Evolutionary conservation across 805 yeast species (phyloP).

Genomic region (Suhomyces prunicola): DNA sequence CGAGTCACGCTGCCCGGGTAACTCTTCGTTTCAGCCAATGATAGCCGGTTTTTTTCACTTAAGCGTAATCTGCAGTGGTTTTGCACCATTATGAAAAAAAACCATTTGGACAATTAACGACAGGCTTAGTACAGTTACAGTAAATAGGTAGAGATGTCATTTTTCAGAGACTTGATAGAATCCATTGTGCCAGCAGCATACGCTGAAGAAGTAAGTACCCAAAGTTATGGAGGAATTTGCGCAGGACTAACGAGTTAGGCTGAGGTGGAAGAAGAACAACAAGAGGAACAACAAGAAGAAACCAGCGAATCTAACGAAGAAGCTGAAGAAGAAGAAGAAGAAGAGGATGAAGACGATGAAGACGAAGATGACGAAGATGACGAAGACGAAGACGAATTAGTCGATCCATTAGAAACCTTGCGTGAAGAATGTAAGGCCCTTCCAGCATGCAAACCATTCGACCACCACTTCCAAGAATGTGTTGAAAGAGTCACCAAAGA

Average conservation of each 20-base stretch:
- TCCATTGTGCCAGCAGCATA: constrained; percentile 76
- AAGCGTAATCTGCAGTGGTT: constrained; percentile 6
- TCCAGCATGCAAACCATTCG: constrained; percentile 63
- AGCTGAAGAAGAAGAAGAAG: constrained; percentile 34
- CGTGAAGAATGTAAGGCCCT: constrained; percentile 64
- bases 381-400: constrained; percentile 66
- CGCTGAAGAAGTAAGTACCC: constrained; percentile 65
- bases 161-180: constrained; percentile 74
- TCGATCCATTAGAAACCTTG: constrained; percentile 37
- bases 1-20: constrained; percentile 1
- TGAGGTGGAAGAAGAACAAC: constrained; percentile 24
- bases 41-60: constrained; percentile 25
- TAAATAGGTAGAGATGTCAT: constrained; percentile 31
- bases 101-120: constrained; percentile 1
- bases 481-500: constrained; percentile 90
- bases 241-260: constrained; percentile 19
- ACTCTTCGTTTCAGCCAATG: constrained; percentile 20
- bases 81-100: constrained; percentile 8
- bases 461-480: constrained; percentile 93
- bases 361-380: constrained; percentile 63
- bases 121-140: not conserved
- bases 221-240: not conserved
- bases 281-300: constrained; percentile 22
- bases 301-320: constrained; percentile 16
- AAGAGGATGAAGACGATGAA: constrained; percentile 49